Evolutionary conservation across 106 monocot genomes (phyloP).

Genomic region (Dioscorea zingiberensis): DNA sequence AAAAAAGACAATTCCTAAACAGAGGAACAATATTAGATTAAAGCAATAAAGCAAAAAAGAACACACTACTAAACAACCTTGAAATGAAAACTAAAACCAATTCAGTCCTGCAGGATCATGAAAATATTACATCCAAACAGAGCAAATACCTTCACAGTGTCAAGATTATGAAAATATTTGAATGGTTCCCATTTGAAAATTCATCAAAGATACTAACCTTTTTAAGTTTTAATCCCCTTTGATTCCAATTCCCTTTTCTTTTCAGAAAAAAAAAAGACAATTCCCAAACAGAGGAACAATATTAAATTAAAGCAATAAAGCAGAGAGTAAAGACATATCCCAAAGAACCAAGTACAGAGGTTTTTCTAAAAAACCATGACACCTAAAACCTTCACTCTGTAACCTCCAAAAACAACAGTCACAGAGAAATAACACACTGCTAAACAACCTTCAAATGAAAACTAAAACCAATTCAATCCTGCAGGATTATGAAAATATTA

Average conservation of each 20-base stretch:
- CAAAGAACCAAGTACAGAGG: not conserved
- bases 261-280: not conserved
- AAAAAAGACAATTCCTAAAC: not conserved
- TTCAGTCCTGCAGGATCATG: not conserved
- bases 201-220: not conserved
- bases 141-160: not conserved
- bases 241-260: not conserved
- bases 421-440: not conserved
- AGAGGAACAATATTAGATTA: not conserved
- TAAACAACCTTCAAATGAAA: not conserved
- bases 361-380: not conserved
- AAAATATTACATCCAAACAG: not conserved
- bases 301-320: not conserved
- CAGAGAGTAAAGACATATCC: too few relatives aligned
- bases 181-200: not conserved
- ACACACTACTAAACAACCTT: not conserved
- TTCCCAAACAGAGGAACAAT: not conserved
- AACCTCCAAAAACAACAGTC: conserved; percentile 2
- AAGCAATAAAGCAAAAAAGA: not conserved
- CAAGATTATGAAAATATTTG: not conserved
- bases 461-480: not conserved
- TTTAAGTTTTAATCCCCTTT: not conserved
- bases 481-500: not conserved
- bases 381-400: not conserved
- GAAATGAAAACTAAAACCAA: not conserved